Base-by-base conservation (phyloP, 352 stramenopile species). In the Globisporangium spinosum region DNA sequence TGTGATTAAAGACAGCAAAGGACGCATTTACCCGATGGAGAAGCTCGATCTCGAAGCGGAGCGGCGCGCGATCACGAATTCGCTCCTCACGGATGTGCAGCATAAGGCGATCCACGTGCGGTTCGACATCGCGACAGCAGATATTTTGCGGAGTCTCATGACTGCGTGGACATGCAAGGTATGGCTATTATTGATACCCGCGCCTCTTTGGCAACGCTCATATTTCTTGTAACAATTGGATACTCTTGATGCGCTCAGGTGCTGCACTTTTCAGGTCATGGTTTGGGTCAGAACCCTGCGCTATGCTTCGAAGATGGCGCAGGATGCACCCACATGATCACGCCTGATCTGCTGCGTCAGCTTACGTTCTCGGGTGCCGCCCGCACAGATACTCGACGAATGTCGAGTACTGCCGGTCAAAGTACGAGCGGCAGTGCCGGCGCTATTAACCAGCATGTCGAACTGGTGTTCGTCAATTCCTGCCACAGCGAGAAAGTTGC, bases 401-500 rank as follows among this genome's bases (percentile, higher is more conserved):
- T 40, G n/a, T 57, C 63, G 32, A 23, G 61, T 61, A 25, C 56
- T 34, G 40, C 67, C 35, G 49, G 51, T 34, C 22, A 75, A 55
- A 72, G 51, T 64, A 49, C 56, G 15, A 69, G 56, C 15, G 64
- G 64, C 56, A 69, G 54, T 40, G 13, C 34, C 25, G 59, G 47
- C 9, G 27, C 62, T 15, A 72, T 66, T 27, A 58, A 64, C 20
- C 67, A 74, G 53, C 67, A 74, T 53, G 78, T 89, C 9, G 77
- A 91, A 53, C 75, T 94, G 53, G 86, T 94, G 15, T 94, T 93
- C 72, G 85, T 94, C 43, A 94, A 91, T 62, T 89, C 86, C 7
- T 93, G 92, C 51, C 85, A 96, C 69, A 96, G 85, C 58, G 79
- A 97, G 68, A 82, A 83, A 49, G 87, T 91, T n/a, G 92, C 90